These are phyloP conservation scores for Marasmius oreades DNA, from an alignment of 1,284 basidiomycete species.

Conservation along the genomic window DNA sequence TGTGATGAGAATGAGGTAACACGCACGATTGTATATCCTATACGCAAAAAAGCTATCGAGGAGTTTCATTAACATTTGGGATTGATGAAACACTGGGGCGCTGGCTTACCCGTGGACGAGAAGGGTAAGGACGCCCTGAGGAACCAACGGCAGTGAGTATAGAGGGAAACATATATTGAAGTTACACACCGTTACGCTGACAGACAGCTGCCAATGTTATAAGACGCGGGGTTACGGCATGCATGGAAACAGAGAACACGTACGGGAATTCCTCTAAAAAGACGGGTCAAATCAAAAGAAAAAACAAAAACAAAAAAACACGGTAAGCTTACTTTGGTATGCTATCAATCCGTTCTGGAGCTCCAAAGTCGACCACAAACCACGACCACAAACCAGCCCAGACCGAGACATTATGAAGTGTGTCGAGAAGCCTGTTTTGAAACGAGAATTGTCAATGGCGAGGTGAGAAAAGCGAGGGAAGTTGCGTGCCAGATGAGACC, in stretches of 20 bases:
- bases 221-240: too few species aligned
- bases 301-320: not conserved
- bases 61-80: not conserved
- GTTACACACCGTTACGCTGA: not conserved
- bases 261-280: not conserved
- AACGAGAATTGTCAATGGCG: not conserved
- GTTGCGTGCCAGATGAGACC: not conserved
- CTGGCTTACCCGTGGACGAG: not conserved
- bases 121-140: not conserved
- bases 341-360: not conserved
- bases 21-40: conserved; percentile 1
- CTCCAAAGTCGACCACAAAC: not conserved
- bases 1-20: not conserved
- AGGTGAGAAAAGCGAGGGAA: not conserved
- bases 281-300: not conserved
- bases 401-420: not conserved
- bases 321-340: conserved; percentile 3
- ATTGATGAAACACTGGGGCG: not conserved
- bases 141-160: not conserved
- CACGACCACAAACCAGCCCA: conserved; percentile 7
- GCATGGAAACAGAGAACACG: not conserved
- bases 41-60: not conserved
- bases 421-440: conserved; percentile 1
- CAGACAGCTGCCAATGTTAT: not conserved
- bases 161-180: too few species aligned